A percentile compares a stretch with the other conserved stretches of the same genome.
These are phyloP conservation scores for Naganishia liquefaciens DNA, from an alignment of 1,284 basidiomycete species.

Conservation along the genomic window DNA sequence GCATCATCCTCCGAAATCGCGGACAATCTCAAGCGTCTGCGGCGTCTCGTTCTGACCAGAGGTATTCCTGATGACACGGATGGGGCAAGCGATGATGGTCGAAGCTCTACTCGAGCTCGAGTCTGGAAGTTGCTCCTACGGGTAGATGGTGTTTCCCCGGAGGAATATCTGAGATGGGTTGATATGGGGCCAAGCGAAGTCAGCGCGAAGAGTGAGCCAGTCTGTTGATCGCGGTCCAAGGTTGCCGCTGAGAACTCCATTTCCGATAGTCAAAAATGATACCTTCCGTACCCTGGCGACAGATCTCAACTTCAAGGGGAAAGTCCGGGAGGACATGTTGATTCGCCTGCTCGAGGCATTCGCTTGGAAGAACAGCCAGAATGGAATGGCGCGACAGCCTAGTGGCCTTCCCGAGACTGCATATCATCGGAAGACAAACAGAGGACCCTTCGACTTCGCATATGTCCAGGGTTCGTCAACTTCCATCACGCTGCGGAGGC, in stretches of 20 bases:
- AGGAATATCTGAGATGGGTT: constrained; percentile 77
- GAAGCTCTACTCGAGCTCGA: constrained; percentile 47
- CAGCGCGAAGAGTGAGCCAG: constrained; percentile 81
- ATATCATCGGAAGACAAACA: constrained; percentile 12
- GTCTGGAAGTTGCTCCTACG: constrained; percentile 91
- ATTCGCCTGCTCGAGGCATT: constrained; percentile 92
- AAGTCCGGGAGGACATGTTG: constrained; percentile 94
- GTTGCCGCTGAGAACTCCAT: constrained; percentile 14
- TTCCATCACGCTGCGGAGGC: neutral
- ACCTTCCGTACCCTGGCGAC: constrained; percentile 83
- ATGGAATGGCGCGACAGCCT: neutral
- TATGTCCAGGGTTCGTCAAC: constrained; percentile 74
- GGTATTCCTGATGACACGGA: constrained; percentile 59
- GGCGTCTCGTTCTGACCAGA: constrained; percentile 80
- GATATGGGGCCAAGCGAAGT: constrained; percentile 80
- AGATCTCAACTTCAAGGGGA: constrained; percentile 89
- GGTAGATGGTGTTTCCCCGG: constrained; percentile 71
- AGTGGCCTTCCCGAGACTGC: constrained; percentile 2
- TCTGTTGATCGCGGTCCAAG: constrained; percentile 55
- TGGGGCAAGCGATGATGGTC: constrained; percentile 36
- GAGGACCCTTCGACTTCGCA: constrained; percentile 67
- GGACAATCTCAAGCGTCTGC: constrained; percentile 72
- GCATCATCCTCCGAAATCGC: constrained; percentile 65
- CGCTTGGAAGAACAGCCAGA: constrained; percentile 69
- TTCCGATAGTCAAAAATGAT: constrained; percentile 57